Evolutionary conservation across 495 filamentous ascomycete species (phyloP), one percentile per base, ranked within the genome.

Genomic region (Pyronema omphalodes): DNA sequence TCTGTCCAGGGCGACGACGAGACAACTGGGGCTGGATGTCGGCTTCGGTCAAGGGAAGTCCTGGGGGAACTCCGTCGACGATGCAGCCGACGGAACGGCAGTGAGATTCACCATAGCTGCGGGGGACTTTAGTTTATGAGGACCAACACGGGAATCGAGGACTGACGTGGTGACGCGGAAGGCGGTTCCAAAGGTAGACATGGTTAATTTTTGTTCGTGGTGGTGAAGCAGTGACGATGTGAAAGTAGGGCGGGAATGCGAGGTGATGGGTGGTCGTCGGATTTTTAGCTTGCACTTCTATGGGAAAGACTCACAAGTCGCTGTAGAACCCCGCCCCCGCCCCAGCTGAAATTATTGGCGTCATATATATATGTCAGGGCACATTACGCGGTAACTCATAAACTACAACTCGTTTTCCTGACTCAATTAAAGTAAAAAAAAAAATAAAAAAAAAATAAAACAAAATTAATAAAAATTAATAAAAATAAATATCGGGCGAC

Each of bases 1-100:
- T 86, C 68, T 98, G 93, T 40, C 91, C 91, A 9, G 91, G 91
- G 41, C 91, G 77, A 55, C 91, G 75, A 55, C 93, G 81, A 33
- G 82, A 93, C 77, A 98, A 81, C 69, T 95, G 91, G 41, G 86
- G 84, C 69, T 98, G 91, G 64, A 98, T 91, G 66, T 94, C 88
- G 55, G 71, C 75, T 69, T 94, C 88, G 48, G 81, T 84, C 66
- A 96, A 77, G 58, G 81, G 71, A 75, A 98, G 83, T 58, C 88
- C 88, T 0, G 91, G 88, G 7, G 91, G 91, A 63, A 77, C 82
- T 50, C 86, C 85, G 67, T 93, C 86, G 69, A 93, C 78, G 48
- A 91, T 89, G 67, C 83, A 87, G 67, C 83, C 84, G 61, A 93
- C 85, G n/a, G 85, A 88, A 62, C 77, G 79, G 71, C 86, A 88